Conservation (phyloP, 768 basidiomycete genomes). For the Leucocoprinus leucothites region DNA sequence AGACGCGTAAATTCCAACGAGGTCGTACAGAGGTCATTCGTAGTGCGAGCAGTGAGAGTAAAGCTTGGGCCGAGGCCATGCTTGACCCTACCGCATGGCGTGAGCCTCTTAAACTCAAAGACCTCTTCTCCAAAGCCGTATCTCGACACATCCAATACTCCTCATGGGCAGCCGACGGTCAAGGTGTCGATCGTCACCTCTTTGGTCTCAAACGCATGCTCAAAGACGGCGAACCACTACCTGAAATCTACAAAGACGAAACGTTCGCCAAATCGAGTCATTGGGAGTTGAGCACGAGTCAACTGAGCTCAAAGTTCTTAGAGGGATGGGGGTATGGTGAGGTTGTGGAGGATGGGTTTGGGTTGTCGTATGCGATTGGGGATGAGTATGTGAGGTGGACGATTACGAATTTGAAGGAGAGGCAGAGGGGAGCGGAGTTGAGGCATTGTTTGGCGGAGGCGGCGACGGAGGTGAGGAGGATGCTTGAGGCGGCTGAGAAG, state of each 20-base stretch:
- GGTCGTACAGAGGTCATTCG: slow-evolving; percentile 97
- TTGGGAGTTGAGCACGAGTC: slow-evolving; percentile 93
- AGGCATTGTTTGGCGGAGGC: slow-evolving; percentile 77
- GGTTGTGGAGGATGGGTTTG: slow-evolving; percentile 92
- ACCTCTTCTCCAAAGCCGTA: slow-evolving; percentile 73
- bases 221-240: slow-evolving; percentile 66
- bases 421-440: slow-evolving; percentile 48
- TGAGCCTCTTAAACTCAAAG: slow-evolving; percentile 45
- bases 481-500: slow-evolving; percentile 68
- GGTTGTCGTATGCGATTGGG: slow-evolving; percentile 87
- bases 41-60: slow-evolving; percentile 76
- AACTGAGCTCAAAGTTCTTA: slow-evolving; percentile 75
- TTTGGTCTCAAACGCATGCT: slow-evolving; percentile 82
- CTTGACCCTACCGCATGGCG: slow-evolving; percentile 36
- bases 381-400: slow-evolving; percentile 87
- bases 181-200: slow-evolving; percentile 93
- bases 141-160: slow-evolving; percentile 85
- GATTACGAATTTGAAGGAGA: slow-evolving; percentile 71
- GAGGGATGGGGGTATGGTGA: slow-evolving; percentile 99
- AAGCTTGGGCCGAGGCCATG: slow-evolving; percentile 91
- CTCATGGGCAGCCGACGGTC: slow-evolving; percentile 88
- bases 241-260: slow-evolving; percentile 71
- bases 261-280: slow-evolving; percentile 70
- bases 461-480: slow-evolving; percentile 68
- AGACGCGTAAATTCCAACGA: slow-evolving; percentile 87